Conservation (phyloP, 2,329 filamentous ascomycete species). For the Aspergillus ruber region DNA sequence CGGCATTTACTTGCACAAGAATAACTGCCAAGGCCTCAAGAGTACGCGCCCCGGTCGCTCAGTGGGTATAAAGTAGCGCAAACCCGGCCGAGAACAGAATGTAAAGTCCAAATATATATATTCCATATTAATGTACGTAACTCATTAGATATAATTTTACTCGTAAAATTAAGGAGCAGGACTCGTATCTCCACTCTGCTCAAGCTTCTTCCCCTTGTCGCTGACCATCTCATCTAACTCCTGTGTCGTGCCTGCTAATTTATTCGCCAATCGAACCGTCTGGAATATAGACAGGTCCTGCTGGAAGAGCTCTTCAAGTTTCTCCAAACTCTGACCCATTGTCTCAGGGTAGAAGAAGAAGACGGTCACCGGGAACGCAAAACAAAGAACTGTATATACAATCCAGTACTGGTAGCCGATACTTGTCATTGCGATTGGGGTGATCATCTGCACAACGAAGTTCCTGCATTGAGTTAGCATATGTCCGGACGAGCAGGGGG, state of each 20-base stretch:
- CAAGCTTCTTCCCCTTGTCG: no score
- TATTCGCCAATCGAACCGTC: background rate
- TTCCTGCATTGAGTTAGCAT: constrained; percentile 4
- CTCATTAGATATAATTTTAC: no score
- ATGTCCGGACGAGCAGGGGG: background rate
- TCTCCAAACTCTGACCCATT: constrained; percentile 12
- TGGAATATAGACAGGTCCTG: constrained; percentile 2
- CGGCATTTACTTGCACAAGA: no score
- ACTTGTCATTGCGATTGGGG: constrained; percentile 12
- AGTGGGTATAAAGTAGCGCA: no score
- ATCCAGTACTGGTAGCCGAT: constrained; percentile 15
- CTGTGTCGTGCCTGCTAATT: background rate
- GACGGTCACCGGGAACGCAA: constrained; percentile 6
- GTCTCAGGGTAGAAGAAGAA: constrained; percentile 19
- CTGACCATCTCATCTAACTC: no score
- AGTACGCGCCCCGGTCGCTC: no score
- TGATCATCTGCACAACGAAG: constrained; percentile 16
- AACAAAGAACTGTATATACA: constrained; percentile 12
- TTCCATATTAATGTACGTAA: no score
- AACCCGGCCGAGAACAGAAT: no score
- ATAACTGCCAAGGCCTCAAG: no score
- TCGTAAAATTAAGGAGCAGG: no score
- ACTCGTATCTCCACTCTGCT: no score
- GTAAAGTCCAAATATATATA: no score
- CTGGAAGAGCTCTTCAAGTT: constrained; percentile 13